Evolutionary conservation across 768 basidiomycete genomes (phyloP).

Genomic region (Naematelia encephala): DNA sequence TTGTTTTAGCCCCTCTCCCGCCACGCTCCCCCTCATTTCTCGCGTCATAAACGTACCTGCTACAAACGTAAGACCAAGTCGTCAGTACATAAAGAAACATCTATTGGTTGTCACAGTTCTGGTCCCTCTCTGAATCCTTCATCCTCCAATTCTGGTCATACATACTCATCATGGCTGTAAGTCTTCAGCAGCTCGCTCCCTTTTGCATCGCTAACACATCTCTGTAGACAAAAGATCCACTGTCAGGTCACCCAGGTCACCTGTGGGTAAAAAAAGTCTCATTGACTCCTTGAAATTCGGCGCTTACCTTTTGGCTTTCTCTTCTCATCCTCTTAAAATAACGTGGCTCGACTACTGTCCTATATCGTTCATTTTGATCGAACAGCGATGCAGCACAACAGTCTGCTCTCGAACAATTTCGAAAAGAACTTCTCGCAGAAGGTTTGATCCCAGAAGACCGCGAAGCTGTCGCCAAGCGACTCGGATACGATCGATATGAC

Average conservation of each 20-base stretch:
- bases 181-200: not conserved
- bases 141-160: not conserved
- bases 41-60: too few relatives aligned
- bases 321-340: not conserved
- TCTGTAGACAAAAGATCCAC: slow-evolving; percentile 55
- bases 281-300: not conserved
- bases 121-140: not conserved
- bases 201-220: not conserved
- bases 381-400: slow-evolving; percentile 55
- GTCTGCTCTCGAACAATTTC: slow-evolving; percentile 66
- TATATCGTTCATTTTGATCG: too few relatives aligned
- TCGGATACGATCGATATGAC: slow-evolving; percentile 50
- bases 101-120: not conserved
- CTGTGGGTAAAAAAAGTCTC: slow-evolving; percentile 51
- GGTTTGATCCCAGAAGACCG: slow-evolving; percentile 42
- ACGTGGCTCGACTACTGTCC: not conserved
- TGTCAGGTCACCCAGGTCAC: slow-evolving; percentile 76
- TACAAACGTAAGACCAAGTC: too few relatives aligned
- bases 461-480: slow-evolving; percentile 18
- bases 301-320: not conserved
- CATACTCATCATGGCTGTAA: slow-evolving; percentile 13
- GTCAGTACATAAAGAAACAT: too few relatives aligned
- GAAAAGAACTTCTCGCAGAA: slow-evolving; percentile 58
- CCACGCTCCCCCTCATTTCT: not conserved
- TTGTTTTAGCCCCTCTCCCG: not conserved